phyloP scores from a whole-genome alignment of 1,284 basidiomycete genomes.

The Sporisorium graminicola region DNA sequence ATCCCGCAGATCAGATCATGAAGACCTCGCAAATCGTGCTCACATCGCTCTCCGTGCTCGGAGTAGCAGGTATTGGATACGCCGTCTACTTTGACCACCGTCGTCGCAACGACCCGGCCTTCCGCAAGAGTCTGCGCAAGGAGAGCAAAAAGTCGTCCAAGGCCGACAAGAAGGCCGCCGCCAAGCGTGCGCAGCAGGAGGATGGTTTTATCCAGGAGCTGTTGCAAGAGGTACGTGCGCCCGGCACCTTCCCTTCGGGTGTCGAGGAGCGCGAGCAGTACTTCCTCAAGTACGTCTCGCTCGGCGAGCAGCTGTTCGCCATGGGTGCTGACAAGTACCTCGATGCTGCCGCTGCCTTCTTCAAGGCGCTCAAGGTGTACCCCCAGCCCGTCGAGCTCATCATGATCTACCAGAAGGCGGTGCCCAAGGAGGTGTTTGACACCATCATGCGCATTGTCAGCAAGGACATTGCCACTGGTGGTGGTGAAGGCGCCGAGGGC shows the following conservation, averaged over 20 bases:
- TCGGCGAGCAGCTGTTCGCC: conserved; percentile 85
- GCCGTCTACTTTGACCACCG: conserved; percentile 89
- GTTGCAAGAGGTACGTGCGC: conserved; percentile 48
- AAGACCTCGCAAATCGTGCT: conserved; percentile 53
- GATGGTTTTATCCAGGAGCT: conserved; percentile 57
- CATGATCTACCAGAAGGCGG: conserved; percentile 87
- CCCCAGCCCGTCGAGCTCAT: conserved; percentile 88
- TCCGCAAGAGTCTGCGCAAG: conserved; percentile 91
- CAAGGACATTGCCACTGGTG: conserved; percentile 79
- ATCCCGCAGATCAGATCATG: conserved; percentile 23
- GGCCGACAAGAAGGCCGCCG: conserved; percentile 73
- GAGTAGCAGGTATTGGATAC: conserved; percentile 62
- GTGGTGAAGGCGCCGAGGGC: conserved; percentile 34
- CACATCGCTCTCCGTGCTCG: conserved; percentile 55
- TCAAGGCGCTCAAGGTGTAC: conserved; percentile 92
- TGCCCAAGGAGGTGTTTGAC: conserved; percentile 87
- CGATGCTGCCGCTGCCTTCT: conserved; percentile 88
- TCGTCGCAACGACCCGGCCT: conserved; percentile 85
- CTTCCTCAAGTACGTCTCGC: conserved; percentile 89
- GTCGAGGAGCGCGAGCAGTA: conserved; percentile 75
- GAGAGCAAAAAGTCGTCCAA: conserved; percentile 75
- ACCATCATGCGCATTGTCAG: conserved; percentile 89
- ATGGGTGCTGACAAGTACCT: conserved; percentile 75
- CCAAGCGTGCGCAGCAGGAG: conserved; percentile 49
- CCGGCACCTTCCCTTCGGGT: conserved; percentile 73